phyloP scores from a whole-genome alignment of 140 eudicot genomes.

The Cichorium intybus region DNA sequence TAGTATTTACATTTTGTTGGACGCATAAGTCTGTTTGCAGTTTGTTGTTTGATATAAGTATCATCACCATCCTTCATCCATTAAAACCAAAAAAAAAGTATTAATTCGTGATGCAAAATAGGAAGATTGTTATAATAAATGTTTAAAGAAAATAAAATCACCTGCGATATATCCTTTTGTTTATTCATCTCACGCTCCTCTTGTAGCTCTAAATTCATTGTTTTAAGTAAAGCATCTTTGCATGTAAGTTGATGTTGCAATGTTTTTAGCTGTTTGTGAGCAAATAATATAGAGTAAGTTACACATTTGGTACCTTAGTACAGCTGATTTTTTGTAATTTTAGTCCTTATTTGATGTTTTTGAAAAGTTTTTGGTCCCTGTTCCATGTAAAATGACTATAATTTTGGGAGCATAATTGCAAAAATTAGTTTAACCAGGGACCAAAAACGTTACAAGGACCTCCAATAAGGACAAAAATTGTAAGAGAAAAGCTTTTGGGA shows the following conservation, averaged over 20 bases:
- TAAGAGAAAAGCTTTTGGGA: too few relatives aligned
- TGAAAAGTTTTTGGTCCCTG: not conserved
- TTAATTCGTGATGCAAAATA: not conserved
- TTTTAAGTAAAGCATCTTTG: slow-evolving; percentile 66
- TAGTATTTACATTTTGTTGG: slow-evolving; percentile 51
- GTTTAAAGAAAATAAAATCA: slow-evolving; percentile 11
- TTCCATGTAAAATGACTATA: too few relatives aligned
- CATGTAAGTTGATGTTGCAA: slow-evolving; percentile 63
- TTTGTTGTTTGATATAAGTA: slow-evolving; percentile 9
- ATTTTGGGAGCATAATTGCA: too few relatives aligned
- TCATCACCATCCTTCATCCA: slow-evolving; percentile 26
- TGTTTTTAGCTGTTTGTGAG: slow-evolving; percentile 45
- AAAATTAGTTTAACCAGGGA: too few relatives aligned
- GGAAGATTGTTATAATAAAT: not conserved
- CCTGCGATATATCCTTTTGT: slow-evolving; percentile 30
- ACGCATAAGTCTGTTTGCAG: slow-evolving; percentile 34
- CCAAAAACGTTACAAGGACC: too few relatives aligned
- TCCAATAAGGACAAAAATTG: too few relatives aligned
- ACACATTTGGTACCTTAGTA: not conserved
- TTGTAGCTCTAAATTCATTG: slow-evolving; percentile 41
- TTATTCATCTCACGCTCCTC: slow-evolving; percentile 24
- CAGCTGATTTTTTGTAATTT: not conserved
- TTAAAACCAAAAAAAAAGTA: not conserved
- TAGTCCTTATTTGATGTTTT: not conserved
- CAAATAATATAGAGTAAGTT: not conserved